Base-by-base conservation (phyloP, 2,329 filamentous ascomycete species). In the Colletotrichum sp. region DNA sequence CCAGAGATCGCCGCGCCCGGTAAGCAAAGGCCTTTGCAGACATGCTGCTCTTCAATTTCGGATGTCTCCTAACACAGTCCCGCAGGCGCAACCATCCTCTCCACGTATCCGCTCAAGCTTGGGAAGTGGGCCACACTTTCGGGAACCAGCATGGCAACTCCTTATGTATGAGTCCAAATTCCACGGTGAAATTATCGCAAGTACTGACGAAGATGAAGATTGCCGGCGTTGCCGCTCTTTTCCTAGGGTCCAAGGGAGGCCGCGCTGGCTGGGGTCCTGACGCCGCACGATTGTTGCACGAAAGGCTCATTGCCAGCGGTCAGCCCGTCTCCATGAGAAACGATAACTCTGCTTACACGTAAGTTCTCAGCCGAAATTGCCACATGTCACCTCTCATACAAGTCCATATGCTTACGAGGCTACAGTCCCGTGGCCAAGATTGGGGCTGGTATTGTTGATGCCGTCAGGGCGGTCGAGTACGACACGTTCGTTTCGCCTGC, bases 111-210 rank as follows among this genome's bases (percentile, higher is more conserved):
- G 7, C 21, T 59, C 21, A 18, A 14, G 21, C 55, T 59, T 24
- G 55, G 55, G 16, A 59, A 59, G 26, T 59, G 26, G 21, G 55
- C 55, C 4, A 28, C 26, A 3, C 24, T 64, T 13, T 24, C 32
- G 10, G 88, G 88, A 60, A 90, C 88, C 1, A 88, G 86, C 3
- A 89, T 89, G 88, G 86, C 87, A 7, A 84, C 84, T 59, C 87
- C 87, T 3, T 87, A 87, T 61, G 61, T 64, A 21, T 26, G 61
- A 26, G 7, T 26, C 18, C 1, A 48, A n/a, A 48, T 1, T 48
- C 1, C 0, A 12, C 34, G 16, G 13, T 8, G 14, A 59, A 16
- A 59, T 39, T 0, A 21, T 28, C 4, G 10, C 32, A 14, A 5
- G 7, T 16, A 3, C 21, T 64, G n/a, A 64, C 61, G n/a, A 24